Conservation (phyloP, 345 rosid species). For the Sonneratia alba region DNA sequence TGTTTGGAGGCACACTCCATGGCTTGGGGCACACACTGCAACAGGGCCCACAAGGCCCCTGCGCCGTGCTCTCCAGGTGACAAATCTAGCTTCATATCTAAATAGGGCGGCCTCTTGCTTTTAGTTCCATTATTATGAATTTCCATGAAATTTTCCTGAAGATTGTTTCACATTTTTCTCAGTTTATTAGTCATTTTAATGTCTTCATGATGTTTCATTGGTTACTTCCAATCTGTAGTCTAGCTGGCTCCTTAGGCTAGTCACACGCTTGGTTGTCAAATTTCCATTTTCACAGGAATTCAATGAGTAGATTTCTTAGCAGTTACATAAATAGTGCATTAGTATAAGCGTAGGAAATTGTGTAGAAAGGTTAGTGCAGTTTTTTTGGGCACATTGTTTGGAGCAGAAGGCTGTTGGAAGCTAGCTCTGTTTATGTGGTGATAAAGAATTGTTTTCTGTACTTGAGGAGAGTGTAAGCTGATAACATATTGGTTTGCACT, state of each 20-base stretch:
- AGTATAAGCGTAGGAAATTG: background rate
- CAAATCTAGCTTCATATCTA: background rate
- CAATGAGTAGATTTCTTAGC: no score
- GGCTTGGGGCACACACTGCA: slow-evolving; percentile 35
- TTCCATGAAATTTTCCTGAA: background rate
- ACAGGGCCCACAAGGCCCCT: slow-evolving; percentile 33
- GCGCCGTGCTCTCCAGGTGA: slow-evolving; percentile 42
- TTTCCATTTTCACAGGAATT: background rate
- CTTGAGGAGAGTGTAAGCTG: background rate
- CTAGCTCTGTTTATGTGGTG: background rate
- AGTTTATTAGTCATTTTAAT: background rate
- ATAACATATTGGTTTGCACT: background rate
- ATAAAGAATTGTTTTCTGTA: background rate
- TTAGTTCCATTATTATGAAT: background rate
- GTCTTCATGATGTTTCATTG: background rate
- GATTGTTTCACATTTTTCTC: background rate
- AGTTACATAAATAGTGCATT: background rate
- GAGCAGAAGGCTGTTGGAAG: background rate
- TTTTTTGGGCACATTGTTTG: background rate
- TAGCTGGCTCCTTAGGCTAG: background rate
- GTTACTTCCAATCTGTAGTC: background rate
- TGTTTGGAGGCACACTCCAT: slow-evolving; percentile 46
- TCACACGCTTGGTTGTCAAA: background rate
- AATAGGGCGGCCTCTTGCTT: background rate
- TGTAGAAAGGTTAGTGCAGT: background rate